These are phyloP conservation scores for Apiosordaria backusii DNA, from an alignment of 495 filamentous ascomycete species.

Conservation along the genomic window DNA sequence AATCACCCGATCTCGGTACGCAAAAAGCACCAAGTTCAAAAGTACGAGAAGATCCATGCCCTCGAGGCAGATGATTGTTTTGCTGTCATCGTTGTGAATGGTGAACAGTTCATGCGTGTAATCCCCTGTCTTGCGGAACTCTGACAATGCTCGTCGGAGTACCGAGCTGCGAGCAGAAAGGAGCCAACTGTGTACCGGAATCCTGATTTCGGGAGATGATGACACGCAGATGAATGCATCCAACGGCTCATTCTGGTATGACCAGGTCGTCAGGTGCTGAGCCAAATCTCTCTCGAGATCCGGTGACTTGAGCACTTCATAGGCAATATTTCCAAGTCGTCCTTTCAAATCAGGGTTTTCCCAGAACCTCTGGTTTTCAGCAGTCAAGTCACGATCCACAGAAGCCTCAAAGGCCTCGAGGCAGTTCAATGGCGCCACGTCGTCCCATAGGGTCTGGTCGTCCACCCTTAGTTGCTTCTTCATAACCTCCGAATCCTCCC, in stretches of 20 bases:
- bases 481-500: slow-evolving; percentile 80
- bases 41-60: slow-evolving; percentile 70
- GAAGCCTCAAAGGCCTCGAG: slow-evolving; percentile 48
- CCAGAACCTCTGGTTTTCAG: slow-evolving; percentile 38
- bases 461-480: slow-evolving; percentile 66
- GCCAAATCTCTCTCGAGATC: slow-evolving; percentile 57
- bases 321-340: slow-evolving; percentile 37
- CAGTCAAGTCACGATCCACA: slow-evolving; percentile 25
- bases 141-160: slow-evolving; percentile 58
- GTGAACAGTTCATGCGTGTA: slow-evolving; percentile 54
- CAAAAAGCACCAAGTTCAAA: slow-evolving; percentile 72
- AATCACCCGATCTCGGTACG: slow-evolving; percentile 75
- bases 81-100: slow-evolving; percentile 52
- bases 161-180: slow-evolving; percentile 68
- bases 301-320: slow-evolving; percentile 49
- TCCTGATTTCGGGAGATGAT: slow-evolving; percentile 56
- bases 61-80: slow-evolving; percentile 54
- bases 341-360: slow-evolving; percentile 28
- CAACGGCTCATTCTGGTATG: slow-evolving; percentile 35
- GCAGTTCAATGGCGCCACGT: slow-evolving; percentile 65
- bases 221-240: slow-evolving; percentile 52
- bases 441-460: slow-evolving; percentile 65
- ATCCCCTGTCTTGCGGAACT: slow-evolving; percentile 42
- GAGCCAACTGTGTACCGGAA: slow-evolving; percentile 84
- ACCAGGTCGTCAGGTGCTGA: slow-evolving; percentile 38